A percentile compares a stretch with the other conserved stretches of the same genome.
Conservation (phyloP, 2,329 filamentous ascomycete genomes). For the Tetracladium maxilliforme region DNA sequence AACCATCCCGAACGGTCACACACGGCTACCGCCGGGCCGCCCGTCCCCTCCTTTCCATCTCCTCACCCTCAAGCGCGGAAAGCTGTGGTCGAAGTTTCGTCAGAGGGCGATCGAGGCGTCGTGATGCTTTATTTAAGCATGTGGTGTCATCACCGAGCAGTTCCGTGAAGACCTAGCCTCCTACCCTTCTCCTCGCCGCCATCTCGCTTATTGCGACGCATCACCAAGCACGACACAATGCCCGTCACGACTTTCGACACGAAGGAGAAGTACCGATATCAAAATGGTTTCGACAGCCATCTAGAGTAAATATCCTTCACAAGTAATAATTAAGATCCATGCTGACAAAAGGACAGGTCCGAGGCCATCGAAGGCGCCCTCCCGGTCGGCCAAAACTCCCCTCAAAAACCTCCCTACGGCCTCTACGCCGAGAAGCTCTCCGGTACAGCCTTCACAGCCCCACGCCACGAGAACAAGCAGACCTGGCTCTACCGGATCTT, state of each 20-base stretch:
- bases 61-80: too few species aligned
- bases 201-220: too few species aligned
- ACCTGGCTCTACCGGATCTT: constrained; percentile 60
- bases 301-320: constrained; percentile 46
- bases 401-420: constrained; percentile 64
- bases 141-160: too few species aligned
- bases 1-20: too few species aligned
- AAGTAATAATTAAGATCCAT: background rate
- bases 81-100: too few species aligned
- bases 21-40: too few species aligned
- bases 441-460: constrained; percentile 57
- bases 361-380: constrained; percentile 64
- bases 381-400: constrained; percentile 65
- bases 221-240: constrained; percentile 18
- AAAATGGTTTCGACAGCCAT: constrained; percentile 64
- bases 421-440: constrained; percentile 74
- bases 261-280: constrained; percentile 54
- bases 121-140: too few species aligned
- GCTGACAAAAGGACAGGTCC: constrained; percentile 35
- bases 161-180: too few species aligned
- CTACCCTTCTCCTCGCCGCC: too few species aligned
- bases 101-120: too few species aligned
- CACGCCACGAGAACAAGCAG: constrained; percentile 53
- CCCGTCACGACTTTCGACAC: constrained; percentile 31
- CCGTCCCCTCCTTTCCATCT: too few species aligned